Evolutionary conservation across 176 grass and related monocot genomes (phyloP).

Genomic region (Aegilops umbellulata): DNA sequence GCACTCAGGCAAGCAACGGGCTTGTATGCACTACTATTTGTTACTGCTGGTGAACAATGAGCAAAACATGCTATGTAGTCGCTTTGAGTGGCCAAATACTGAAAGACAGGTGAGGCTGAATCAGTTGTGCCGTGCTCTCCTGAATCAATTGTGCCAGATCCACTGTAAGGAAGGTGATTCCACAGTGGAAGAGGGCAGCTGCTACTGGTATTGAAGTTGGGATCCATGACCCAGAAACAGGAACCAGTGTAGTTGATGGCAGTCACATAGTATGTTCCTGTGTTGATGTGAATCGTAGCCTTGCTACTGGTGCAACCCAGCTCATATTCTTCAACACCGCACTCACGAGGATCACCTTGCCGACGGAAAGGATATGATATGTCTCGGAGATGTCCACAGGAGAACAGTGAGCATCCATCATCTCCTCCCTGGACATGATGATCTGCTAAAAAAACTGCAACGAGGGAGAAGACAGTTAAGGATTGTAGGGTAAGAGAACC

Average conservation of each 20-base stretch:
- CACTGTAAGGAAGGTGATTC: neutral
- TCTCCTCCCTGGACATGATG: neutral
- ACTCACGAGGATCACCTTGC: neutral
- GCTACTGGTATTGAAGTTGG: neutral
- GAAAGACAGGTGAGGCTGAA: neutral
- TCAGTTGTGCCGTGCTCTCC: too few relatives aligned
- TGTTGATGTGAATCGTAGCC: neutral
- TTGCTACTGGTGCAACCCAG: neutral
- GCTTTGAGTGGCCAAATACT: rapidly evolving
- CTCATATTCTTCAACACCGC: neutral
- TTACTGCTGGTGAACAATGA: conserved; percentile 17
- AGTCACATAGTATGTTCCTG: neutral
- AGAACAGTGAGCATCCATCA: neutral
- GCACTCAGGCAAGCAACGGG: conserved; percentile 6
- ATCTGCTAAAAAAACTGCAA: neutral
- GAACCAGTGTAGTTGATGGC: conserved; percentile 9
- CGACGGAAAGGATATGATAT: conserved; percentile 3
- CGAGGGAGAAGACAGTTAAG: neutral
- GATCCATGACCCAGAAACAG: neutral
- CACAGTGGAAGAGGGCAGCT: conserved; percentile 1
- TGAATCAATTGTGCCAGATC: too few relatives aligned
- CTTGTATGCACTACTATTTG: neutral
- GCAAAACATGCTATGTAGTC: neutral
- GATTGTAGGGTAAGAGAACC: neutral
- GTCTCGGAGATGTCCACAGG: neutral